phyloP scores from a whole-genome alignment of 164 flowering plant species.

The Houttuynia cordata region DNA sequence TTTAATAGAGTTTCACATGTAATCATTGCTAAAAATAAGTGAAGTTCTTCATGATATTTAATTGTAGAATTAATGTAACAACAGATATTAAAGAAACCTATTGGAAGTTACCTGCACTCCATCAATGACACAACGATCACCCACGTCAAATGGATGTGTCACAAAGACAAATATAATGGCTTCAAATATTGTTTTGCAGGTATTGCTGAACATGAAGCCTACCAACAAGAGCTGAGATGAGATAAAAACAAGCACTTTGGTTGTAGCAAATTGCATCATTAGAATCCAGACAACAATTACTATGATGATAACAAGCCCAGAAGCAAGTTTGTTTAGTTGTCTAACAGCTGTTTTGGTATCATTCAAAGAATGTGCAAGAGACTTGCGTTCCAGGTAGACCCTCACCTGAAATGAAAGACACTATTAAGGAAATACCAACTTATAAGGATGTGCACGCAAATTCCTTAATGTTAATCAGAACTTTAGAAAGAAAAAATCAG shows the following conservation, averaged over 20 bases:
- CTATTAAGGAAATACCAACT: background rate
- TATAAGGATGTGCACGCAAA: background rate
- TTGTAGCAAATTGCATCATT: slow-evolving; percentile 58
- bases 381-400: slow-evolving; percentile 66
- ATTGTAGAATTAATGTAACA: too few relatives aligned
- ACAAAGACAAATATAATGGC: slow-evolving; percentile 82
- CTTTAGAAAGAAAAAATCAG: too few relatives aligned
- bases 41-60: too few relatives aligned
- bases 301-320: slow-evolving; percentile 32
- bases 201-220: slow-evolving; percentile 73
- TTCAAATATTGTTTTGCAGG: slow-evolving; percentile 69
- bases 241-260: slow-evolving; percentile 58
- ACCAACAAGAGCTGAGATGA: slow-evolving; percentile 63
- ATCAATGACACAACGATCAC: slow-evolving; percentile 91
- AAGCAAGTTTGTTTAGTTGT: slow-evolving; percentile 54
- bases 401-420: slow-evolving; percentile 39
- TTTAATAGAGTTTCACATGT: too few relatives aligned
- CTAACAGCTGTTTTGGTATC: slow-evolving; percentile 86
- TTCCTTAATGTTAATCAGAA: too few relatives aligned
- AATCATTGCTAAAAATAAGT: too few relatives aligned
- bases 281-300: slow-evolving; percentile 50
- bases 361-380: slow-evolving; percentile 58
- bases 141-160: slow-evolving; percentile 93
- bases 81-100: background rate
- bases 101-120: slow-evolving; percentile 62